These are phyloP conservation scores for Botryosphaeria agaves DNA, from an alignment of 2,329 filamentous ascomycete species.

Conservation along the genomic window DNA sequence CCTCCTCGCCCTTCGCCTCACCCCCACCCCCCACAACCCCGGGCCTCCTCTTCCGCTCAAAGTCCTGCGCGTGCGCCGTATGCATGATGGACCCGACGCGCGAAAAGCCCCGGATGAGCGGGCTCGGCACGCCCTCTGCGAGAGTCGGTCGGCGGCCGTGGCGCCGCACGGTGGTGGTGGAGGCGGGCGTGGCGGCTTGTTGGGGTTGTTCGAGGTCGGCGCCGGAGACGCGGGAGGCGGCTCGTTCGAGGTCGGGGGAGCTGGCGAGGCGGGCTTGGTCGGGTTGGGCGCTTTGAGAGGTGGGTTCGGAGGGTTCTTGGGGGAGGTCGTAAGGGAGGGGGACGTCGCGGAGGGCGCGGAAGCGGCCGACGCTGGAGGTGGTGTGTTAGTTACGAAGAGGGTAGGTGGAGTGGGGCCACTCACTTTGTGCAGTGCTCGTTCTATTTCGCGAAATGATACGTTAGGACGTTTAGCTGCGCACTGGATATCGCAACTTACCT, in stretches of 20 bases:
- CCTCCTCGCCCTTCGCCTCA: conserved; percentile 16
- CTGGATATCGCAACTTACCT: conserved; percentile 27
- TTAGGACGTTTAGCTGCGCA: too few relatives aligned
- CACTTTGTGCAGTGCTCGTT: conserved; percentile 87
- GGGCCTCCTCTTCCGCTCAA: conserved; percentile 56
- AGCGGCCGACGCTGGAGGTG: conserved; percentile 45
- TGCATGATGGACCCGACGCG: conserved; percentile 54
- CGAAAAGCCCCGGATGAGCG: conserved; percentile 24
- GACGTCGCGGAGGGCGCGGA: conserved; percentile 77
- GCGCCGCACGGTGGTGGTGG: conserved; percentile 1
- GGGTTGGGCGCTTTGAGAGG: conserved; percentile 1
- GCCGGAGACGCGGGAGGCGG: conserved; percentile 1
- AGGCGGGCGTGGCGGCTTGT: conserved; percentile 5
- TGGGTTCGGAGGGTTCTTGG: conserved; percentile 6
- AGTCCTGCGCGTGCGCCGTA: conserved; percentile 77
- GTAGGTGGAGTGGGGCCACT: not conserved
- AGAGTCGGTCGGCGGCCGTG: too few relatives aligned
- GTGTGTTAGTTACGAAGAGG: too few relatives aligned
- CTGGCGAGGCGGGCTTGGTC: conserved; percentile 26
- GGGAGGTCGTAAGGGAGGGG: conserved; percentile 59
- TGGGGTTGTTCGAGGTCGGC: conserved; percentile 9
- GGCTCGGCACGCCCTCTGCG: too few relatives aligned
- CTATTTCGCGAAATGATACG: too few relatives aligned
- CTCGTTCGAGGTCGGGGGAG: not conserved
- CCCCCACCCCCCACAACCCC: conserved; percentile 21